phyloP scores from a whole-genome alignment of 2,329 filamentous ascomycete genomes.

The Metarhizium robertsii region DNA sequence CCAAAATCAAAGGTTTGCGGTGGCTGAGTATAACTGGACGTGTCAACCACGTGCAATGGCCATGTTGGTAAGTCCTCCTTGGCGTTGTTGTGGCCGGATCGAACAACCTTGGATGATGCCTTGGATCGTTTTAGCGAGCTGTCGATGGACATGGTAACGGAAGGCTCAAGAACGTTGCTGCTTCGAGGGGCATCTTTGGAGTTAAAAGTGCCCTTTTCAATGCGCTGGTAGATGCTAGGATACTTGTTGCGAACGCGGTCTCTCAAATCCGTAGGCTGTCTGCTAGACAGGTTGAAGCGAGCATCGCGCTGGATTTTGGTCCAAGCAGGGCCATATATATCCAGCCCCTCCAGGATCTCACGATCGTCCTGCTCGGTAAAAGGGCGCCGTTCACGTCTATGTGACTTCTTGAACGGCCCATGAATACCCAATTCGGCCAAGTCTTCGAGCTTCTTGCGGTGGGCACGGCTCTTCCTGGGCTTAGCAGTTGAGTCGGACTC shows the following conservation, averaged over 20 bases:
- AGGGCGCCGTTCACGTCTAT: constrained; percentile 47
- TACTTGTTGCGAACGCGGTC: constrained; percentile 57
- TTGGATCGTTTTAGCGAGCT: constrained; percentile 32
- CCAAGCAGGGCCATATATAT: constrained; percentile 54
- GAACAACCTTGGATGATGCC: constrained; percentile 27
- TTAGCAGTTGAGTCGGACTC: constrained; percentile 27
- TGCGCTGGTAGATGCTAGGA: constrained; percentile 45
- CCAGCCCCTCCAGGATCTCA: constrained; percentile 51
- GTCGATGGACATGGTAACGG: constrained; percentile 38
- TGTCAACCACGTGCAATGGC: constrained; percentile 26
- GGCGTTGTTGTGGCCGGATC: constrained; percentile 30
- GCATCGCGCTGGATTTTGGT: constrained; percentile 55
- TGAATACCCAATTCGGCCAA: constrained; percentile 49
- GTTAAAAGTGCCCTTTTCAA: constrained; percentile 45
- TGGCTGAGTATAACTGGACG: constrained; percentile 15
- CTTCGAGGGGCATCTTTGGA: constrained; percentile 30
- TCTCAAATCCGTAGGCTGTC: constrained; percentile 54
- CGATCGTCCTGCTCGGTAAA: constrained; percentile 55
- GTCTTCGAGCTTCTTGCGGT: constrained; percentile 47
- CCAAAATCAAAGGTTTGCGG: constrained; percentile 32
- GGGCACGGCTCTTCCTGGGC: constrained; percentile 41
- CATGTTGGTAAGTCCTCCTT: constrained; percentile 39
- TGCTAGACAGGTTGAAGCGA: constrained; percentile 45
- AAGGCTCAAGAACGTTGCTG: constrained; percentile 40
- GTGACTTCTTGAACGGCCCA: constrained; percentile 53